These are phyloP conservation scores for Phytophthora lateralis DNA, from an alignment of 352 stramenopile genomes.

Conservation along the genomic window DNA sequence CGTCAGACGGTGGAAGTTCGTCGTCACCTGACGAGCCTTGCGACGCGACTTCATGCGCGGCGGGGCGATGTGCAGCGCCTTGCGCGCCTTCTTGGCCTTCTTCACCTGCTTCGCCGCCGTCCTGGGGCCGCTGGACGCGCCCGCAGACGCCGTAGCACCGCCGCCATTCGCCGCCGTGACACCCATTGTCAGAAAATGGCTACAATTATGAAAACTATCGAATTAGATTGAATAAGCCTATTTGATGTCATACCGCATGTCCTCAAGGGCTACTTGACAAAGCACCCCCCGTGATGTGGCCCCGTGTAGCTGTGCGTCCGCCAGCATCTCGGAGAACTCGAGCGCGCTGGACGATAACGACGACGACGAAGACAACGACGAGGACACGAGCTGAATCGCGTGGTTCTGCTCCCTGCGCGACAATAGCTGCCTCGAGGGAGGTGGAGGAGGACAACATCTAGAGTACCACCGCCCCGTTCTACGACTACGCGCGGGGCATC, in stretches of 20 bases:
- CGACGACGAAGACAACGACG: conserved; percentile 66
- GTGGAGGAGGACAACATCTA: conserved; percentile 99
- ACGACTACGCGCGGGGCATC: conserved; percentile 99
- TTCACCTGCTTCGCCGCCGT: conserved; percentile 28
- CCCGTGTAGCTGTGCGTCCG: no score
- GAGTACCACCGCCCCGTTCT: conserved; percentile 97
- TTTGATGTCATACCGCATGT: not conserved
- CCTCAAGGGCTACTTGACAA: no score
- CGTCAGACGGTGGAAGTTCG: conserved; percentile 78
- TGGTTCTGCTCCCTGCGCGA: conserved; percentile 99
- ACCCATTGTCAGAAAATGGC: conserved; percentile 17
- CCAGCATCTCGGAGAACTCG: conserved; percentile 48
- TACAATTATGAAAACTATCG: not conserved
- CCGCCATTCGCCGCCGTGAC: conserved; percentile 27
- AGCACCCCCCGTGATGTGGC: no score
- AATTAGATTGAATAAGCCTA: not conserved
- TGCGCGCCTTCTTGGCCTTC: conserved; percentile 62
- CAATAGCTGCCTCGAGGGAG: conserved; percentile 98
- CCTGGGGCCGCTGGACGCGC: conserved; percentile 5
- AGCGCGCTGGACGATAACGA: conserved; percentile 67
- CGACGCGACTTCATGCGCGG: conserved; percentile 72
- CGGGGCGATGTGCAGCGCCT: conserved; percentile 61
- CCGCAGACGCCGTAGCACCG: conserved; percentile 5
- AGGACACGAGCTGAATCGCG: conserved; percentile 97
- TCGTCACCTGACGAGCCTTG: conserved; percentile 75